Percentiles rank a stretch among this genome's conserved stretches.
phyloP scores from a whole-genome alignment of 805 yeast genomes.

The Candida sphagnicola region DNA sequence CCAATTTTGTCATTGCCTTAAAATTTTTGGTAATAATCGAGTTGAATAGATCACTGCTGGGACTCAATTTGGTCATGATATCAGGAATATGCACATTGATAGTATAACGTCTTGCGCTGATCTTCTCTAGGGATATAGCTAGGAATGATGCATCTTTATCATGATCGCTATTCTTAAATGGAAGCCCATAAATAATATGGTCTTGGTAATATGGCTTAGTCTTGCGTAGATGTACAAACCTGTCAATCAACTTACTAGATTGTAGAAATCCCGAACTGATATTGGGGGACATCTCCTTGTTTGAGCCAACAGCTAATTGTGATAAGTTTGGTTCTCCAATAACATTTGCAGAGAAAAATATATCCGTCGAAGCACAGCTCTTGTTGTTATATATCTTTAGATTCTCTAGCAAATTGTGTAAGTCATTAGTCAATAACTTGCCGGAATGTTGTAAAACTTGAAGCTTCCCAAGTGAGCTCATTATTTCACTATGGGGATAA shows the following conservation, averaged over 20 bases:
- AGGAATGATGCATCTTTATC: conserved; percentile 6
- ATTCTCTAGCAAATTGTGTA: conserved; percentile 13
- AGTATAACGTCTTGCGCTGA: conserved; percentile 30
- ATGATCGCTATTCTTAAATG: conserved; percentile 7
- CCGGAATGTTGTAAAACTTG: conserved; percentile 5
- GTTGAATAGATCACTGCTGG: conserved; percentile 19
- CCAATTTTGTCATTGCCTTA: conserved; percentile 9
- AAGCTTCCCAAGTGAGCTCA: conserved; percentile 7
- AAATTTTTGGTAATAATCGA: conserved; percentile 7
- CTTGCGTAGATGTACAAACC: conserved; percentile 29
- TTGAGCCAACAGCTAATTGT: conserved; percentile 11
- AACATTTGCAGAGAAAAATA: conserved; percentile 23
- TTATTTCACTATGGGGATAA: conserved; percentile 28
- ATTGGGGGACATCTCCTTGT: neutral
- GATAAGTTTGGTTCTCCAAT: conserved; percentile 15
- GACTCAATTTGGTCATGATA: conserved; percentile 29
- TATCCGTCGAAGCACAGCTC: conserved; percentile 17
- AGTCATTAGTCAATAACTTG: conserved; percentile 7
- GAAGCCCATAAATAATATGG: conserved; percentile 29
- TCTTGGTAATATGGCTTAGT: conserved; percentile 19
- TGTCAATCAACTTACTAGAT: conserved; percentile 15
- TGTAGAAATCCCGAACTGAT: conserved; percentile 1
- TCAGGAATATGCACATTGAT: conserved; percentile 43
- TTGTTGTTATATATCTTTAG: conserved; percentile 19
- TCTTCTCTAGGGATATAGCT: conserved; percentile 35